Conservation (phyloP, 169 alveolate genomes). For the Plasmodium chabaudi region DNA sequence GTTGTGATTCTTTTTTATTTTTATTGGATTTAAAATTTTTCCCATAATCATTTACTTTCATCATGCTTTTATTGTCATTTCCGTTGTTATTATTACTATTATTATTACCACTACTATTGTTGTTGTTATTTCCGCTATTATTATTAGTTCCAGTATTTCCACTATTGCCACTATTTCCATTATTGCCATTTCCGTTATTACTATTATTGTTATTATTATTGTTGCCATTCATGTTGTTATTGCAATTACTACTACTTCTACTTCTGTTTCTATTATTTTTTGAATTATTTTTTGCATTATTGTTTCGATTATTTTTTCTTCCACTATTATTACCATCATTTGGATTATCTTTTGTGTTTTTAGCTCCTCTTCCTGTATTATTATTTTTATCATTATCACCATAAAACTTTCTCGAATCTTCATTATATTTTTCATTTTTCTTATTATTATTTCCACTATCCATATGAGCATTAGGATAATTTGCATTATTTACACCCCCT, state of each 20-base stretch:
- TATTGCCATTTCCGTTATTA: not conserved
- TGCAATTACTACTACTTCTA: not conserved
- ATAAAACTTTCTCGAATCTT: slow-evolving; percentile 22
- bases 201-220: not conserved
- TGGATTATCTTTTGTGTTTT: not conserved
- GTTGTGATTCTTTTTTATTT: slow-evolving; percentile 12
- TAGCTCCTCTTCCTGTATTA: not conserved
- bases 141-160: not conserved
- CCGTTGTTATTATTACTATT: not conserved
- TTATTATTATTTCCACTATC: not conserved
- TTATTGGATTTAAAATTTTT: not conserved
- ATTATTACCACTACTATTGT: not conserved
- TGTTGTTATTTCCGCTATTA: not conserved
- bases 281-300: not conserved
- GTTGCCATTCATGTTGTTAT: not conserved
- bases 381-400: slow-evolving; percentile 27
- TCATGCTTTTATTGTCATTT: not conserved
- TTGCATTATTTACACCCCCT: not conserved
- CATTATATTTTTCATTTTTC: slow-evolving; percentile 22
- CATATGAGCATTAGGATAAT: not conserved
- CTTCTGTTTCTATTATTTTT: slow-evolving; percentile 2
- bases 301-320: slow-evolving; percentile 13
- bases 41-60: slow-evolving; percentile 11
- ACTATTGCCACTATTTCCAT: not conserved
- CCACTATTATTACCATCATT: slow-evolving; percentile 10